A percentile compares a stretch with the other conserved stretches of the same genome.
phyloP scores from a whole-genome alignment of 805 yeast species.

The Sungouiozyma ichnusensis region DNA sequence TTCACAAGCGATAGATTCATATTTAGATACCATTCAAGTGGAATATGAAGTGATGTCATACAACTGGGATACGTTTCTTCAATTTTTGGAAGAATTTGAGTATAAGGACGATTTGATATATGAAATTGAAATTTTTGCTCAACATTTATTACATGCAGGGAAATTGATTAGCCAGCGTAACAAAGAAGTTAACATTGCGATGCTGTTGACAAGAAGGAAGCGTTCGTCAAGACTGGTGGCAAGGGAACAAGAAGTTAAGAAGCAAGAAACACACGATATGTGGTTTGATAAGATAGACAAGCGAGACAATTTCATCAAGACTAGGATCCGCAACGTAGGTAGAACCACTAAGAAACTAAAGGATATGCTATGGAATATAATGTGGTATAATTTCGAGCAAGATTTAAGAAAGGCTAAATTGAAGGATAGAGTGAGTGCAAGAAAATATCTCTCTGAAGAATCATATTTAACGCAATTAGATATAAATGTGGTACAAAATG shows the following conservation, averaged over 20 bases:
- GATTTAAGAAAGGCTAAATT: conserved; percentile 18
- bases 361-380: conserved; percentile 21
- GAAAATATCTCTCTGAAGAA: not conserved
- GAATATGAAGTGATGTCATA: conserved; percentile 16
- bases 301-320: conserved; percentile 21
- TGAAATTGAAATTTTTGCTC: conserved; percentile 1
- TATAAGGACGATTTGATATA: conserved; percentile 4
- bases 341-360: conserved; percentile 19
- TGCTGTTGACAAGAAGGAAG: conserved; percentile 56
- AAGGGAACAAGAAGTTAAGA: conserved; percentile 46
- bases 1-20: conserved; percentile 23
- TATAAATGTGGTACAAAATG: conserved; percentile 7
- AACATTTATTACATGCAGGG: conserved; percentile 19
- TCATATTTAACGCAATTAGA: conserved; percentile 6
- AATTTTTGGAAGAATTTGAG: conserved; percentile 6
- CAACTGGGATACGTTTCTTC: conserved; percentile 20
- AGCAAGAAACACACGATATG: conserved; percentile 35
- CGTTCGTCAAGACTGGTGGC: conserved; percentile 67
- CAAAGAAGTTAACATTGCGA: conserved; percentile 54
- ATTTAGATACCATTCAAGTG: conserved; percentile 15
- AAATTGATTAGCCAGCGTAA: conserved; percentile 34
- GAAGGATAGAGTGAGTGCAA: conserved; percentile 6
- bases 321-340: conserved; percentile 17
- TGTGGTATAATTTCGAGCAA: conserved; percentile 24
- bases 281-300: conserved; percentile 29